Evolutionary conservation across 768 basidiomycete genomes (phyloP).

Genomic region (Exsudoporus frostii): DNA sequence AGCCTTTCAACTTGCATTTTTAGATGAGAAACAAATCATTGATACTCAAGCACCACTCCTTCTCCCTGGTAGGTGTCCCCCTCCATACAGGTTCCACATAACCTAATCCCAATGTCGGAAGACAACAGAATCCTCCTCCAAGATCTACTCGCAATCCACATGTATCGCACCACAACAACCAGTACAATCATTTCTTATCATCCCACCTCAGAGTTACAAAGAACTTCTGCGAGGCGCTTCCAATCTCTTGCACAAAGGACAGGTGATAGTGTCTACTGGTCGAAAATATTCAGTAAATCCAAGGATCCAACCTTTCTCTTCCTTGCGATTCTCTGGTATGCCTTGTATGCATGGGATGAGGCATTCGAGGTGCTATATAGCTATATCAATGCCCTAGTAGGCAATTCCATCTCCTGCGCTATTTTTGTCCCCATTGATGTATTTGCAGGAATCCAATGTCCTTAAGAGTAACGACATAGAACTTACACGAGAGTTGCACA

Average conservation of each 20-base stretch:
- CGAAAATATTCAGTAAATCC: slow-evolving; percentile 24
- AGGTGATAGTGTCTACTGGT: slow-evolving; percentile 35
- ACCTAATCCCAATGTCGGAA: slow-evolving; percentile 2
- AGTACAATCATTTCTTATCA: slow-evolving; percentile 32
- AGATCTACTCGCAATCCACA: slow-evolving; percentile 54
- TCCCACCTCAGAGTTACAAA: slow-evolving; percentile 19
- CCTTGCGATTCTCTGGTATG: slow-evolving; percentile 54
- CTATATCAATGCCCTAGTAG: slow-evolving; percentile 49
- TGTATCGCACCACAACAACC: slow-evolving; percentile 37
- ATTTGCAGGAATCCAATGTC: slow-evolving; percentile 43
- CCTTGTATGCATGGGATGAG: slow-evolving; percentile 62
- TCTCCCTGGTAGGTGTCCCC: slow-evolving; percentile 31
- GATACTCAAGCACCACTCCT: slow-evolving; percentile 51
- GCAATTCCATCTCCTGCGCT: slow-evolving; percentile 1
- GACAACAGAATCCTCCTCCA: slow-evolving; percentile 27
- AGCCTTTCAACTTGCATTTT: neutral
- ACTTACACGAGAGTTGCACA: slow-evolving; percentile 53
- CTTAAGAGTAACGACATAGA: slow-evolving; percentile 39
- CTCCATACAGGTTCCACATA: neutral
- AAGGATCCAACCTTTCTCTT: slow-evolving; percentile 56
- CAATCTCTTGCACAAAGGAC: slow-evolving; percentile 29
- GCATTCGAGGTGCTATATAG: slow-evolving; percentile 48
- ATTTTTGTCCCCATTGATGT: neutral
- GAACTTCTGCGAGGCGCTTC: slow-evolving; percentile 30
- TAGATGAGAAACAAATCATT: slow-evolving; percentile 35